These are phyloP conservation scores for Megacollybia platyphylla DNA, from an alignment of 1,284 basidiomycete species.

Conservation along the genomic window DNA sequence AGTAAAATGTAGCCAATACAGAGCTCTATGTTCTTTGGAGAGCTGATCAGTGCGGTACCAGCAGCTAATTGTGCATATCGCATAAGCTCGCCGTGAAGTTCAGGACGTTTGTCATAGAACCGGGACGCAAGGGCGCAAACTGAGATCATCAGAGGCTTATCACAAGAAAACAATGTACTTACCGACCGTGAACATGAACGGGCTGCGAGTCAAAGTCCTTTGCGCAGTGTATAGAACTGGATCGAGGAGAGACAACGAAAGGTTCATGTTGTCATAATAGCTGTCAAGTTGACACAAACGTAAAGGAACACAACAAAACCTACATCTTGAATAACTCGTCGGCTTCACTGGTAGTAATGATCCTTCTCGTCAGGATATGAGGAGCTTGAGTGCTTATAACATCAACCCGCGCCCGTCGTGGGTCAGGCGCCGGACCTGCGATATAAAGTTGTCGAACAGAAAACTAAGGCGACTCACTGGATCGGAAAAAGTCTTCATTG, in stretches of 20 bases:
- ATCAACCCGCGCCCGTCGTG: slow-evolving; percentile 14
- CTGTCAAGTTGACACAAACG: slow-evolving; percentile 19
- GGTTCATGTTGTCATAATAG: slow-evolving; percentile 67
- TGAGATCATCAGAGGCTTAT: slow-evolving; percentile 13
- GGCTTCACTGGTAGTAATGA: slow-evolving; percentile 61
- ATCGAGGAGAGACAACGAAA: slow-evolving; percentile 59
- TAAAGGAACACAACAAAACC: slow-evolving; percentile 12
- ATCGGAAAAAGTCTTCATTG: slow-evolving; percentile 48
- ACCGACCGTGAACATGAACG: slow-evolving; percentile 77
- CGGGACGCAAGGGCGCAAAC: slow-evolving; percentile 72
- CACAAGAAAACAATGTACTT: slow-evolving; percentile 20
- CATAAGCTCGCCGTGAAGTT: slow-evolving; percentile 55
- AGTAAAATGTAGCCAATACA: slow-evolving; percentile 64
- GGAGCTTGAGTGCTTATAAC: slow-evolving; percentile 38
- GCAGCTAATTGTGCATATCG: slow-evolving; percentile 62
- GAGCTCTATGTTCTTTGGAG: slow-evolving; percentile 65
- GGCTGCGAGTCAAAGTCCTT: slow-evolving; percentile 58
- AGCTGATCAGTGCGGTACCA: slow-evolving; percentile 57
- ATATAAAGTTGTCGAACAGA: slow-evolving; percentile 5
- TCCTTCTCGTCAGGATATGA: slow-evolving; percentile 54
- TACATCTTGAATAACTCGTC: slow-evolving; percentile 73
- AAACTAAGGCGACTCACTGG: slow-evolving; percentile 28
- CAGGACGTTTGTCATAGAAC: slow-evolving; percentile 52
- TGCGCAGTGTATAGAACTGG: slow-evolving; percentile 67
- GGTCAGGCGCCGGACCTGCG: slow-evolving; percentile 32